Conservation (phyloP, 1,284 basidiomycete species). For the Lentinus polychrous region DNA sequence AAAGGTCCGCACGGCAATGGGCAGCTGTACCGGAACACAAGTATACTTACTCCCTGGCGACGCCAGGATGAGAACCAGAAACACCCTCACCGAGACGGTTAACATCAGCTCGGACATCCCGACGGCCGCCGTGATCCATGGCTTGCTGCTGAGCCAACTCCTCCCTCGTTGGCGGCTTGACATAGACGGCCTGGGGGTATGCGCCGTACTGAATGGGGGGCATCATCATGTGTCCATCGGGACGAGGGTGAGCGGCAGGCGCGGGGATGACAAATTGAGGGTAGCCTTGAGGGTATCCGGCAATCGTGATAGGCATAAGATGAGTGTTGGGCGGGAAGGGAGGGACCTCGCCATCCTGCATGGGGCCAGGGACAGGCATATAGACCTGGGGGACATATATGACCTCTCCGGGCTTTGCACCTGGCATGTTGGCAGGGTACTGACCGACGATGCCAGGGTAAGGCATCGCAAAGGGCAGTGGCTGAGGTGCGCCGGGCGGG, state of each 20-base stretch:
- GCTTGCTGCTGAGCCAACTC: background rate
- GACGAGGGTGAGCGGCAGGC: background rate
- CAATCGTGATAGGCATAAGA: background rate
- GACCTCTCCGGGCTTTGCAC: conserved; percentile 45
- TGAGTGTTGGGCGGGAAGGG: background rate
- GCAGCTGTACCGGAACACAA: background rate
- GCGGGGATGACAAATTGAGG: background rate
- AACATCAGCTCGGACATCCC: conserved; percentile 10
- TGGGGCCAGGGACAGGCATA: conserved; percentile 32
- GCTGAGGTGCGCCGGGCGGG: conserved; percentile 19
- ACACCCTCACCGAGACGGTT: conserved; percentile 17
- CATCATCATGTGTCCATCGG: conserved; percentile 1
- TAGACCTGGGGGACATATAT: conserved; percentile 39
- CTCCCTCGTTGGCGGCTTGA: background rate
- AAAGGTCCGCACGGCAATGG: background rate
- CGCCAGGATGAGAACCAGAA: conserved; percentile 2
- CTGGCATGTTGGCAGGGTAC: conserved; percentile 36
- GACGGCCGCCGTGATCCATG: conserved; percentile 1
- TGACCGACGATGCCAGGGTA: conserved; percentile 40
- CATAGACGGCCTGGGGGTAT: background rate
- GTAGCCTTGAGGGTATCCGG: background rate
- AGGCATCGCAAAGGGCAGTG: conserved; percentile 14
- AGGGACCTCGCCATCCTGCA: conserved; percentile 36
- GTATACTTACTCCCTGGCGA: background rate
- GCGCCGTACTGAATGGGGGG: conserved; percentile 1